phyloP scores from a whole-genome alignment of 352 stramenopile species.

The Globisporangium polare region DNA sequence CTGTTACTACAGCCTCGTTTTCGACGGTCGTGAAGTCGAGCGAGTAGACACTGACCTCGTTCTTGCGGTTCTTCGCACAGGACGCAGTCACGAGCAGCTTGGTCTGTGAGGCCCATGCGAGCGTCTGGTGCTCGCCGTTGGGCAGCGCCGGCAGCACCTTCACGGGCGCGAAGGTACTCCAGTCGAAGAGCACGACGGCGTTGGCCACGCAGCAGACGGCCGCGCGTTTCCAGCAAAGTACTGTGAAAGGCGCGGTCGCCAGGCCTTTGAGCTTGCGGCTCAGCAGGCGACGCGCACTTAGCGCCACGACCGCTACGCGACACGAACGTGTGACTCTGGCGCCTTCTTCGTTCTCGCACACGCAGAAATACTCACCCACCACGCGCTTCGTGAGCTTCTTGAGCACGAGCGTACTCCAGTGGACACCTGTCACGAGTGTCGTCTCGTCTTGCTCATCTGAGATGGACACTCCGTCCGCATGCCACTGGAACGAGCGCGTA shows the following conservation, averaged over 20 bases:
- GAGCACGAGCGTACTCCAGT: conserved; percentile 36
- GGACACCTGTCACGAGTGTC: conserved; percentile 16
- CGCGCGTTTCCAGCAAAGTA: conserved; percentile 16
- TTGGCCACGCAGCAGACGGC: conserved; percentile 15
- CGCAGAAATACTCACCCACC: conserved; percentile 52
- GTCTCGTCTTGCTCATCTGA: conserved; percentile 5
- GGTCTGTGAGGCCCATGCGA: conserved; percentile 12
- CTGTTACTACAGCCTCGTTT: not conserved
- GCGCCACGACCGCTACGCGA: conserved; percentile 25
- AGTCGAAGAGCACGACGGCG: conserved; percentile 22
- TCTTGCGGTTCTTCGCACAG: conserved; percentile 3
- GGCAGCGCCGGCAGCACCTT: conserved; percentile 8
- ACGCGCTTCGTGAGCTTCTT: conserved; percentile 36
- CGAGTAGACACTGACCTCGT: conserved; percentile 27
- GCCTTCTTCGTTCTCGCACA: conserved; percentile 65
- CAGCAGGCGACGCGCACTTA: conserved; percentile 21
- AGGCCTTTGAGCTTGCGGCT: conserved; percentile 27
- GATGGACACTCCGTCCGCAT: conserved; percentile 33
- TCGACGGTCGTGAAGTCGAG: conserved; percentile 9
- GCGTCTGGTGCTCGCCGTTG: conserved; percentile 17
- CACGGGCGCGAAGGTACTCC: conserved; percentile 16
- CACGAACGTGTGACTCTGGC: conserved; percentile 25
- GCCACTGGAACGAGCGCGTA: conserved; percentile 43
- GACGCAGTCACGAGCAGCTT: conserved; percentile 24
- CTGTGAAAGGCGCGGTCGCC: conserved; percentile 18